Evolutionary conservation across 768 basidiomycete genomes (phyloP), one percentile per base, ranked within the genome.

Genomic region (Mycena albidolilacea): DNA sequence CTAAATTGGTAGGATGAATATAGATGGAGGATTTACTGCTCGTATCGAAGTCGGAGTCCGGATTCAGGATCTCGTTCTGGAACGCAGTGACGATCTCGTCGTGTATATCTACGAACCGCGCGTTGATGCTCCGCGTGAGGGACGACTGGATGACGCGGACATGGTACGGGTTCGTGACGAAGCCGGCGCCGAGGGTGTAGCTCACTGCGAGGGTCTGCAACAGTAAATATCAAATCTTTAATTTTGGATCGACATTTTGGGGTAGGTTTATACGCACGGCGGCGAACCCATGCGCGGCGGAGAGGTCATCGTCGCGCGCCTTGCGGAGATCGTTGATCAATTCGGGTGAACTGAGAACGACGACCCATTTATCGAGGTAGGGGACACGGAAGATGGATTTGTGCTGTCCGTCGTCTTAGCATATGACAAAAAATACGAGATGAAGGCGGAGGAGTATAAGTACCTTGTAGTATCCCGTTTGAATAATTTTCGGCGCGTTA

Each of bases 271-370:
- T 19, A 59, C 75, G 23, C 70, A 85, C 83, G 2, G 82, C 79
- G 15, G 74, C 66, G 23, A 77, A 70, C 30, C 81, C 79, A 14
- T 80, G 79, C 2, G 62, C 59, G n/a, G 82, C 79, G 1, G 80
- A 82, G 2, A 85, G 75, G 10, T 81, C 72, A 1, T 83, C 80
- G 3, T 84, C 80, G 0, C 71, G 68, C 0, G 83, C 83, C 64
- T 77, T 80, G 30, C 88, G 84, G 19, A 92, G 76, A 52, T 91
- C 90, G 7, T 90, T 87, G 14, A 90, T 78, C 58, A 85, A 80
- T 35, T 84, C 71, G 0, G 81, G 78, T 1, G 87, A 85, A 21
- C 82, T 82, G 23, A 86, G 78, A 8, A 90, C 77, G 35, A 89
- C 82, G 8, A 83, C 65, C 89, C 89, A 90, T 70, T 79, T 78